phyloP scores from a whole-genome alignment of 176 grass and related monocot species.

The Carex scoparia region DNA sequence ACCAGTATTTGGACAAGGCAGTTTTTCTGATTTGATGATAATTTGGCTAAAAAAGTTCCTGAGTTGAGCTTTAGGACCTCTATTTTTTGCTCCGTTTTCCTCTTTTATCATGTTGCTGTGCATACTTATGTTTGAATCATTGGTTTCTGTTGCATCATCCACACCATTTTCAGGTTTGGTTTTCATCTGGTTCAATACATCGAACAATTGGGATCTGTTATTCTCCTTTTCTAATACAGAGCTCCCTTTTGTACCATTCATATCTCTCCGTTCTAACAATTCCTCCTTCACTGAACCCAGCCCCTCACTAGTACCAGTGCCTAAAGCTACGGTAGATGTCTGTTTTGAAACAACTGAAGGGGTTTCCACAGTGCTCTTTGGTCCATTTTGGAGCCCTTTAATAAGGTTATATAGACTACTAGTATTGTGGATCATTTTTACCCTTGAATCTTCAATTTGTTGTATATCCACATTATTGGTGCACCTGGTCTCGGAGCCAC shows the following conservation, averaged over 20 bases:
- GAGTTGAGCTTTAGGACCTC: not conserved
- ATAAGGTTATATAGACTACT: not conserved
- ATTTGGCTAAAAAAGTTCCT: not conserved
- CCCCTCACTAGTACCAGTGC: not conserved
- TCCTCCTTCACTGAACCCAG: not conserved
- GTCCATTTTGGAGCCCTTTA: slow-evolving; percentile 16
- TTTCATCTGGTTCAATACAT: not conserved
- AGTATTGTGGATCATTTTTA: not conserved
- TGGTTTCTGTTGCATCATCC: not conserved
- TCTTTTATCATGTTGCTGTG: not conserved
- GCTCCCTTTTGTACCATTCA: not conserved
- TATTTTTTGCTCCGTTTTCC: not conserved
- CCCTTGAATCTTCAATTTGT: not conserved
- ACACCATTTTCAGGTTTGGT: not conserved
- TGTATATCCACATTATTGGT: not conserved
- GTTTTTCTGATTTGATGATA: slow-evolving; percentile 5
- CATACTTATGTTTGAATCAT: not conserved
- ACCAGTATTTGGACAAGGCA: not conserved
- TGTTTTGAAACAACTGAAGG: not conserved
- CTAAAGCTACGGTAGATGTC: not conserved
- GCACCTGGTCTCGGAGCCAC: not conserved
- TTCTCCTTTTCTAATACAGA: not conserved
- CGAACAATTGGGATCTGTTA: not conserved
- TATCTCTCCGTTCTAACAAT: not conserved
- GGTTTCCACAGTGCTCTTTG: not conserved